Base-by-base conservation (phyloP, 2,329 filamentous ascomycete species). In the Pseudogymnoascus sp. region DNA sequence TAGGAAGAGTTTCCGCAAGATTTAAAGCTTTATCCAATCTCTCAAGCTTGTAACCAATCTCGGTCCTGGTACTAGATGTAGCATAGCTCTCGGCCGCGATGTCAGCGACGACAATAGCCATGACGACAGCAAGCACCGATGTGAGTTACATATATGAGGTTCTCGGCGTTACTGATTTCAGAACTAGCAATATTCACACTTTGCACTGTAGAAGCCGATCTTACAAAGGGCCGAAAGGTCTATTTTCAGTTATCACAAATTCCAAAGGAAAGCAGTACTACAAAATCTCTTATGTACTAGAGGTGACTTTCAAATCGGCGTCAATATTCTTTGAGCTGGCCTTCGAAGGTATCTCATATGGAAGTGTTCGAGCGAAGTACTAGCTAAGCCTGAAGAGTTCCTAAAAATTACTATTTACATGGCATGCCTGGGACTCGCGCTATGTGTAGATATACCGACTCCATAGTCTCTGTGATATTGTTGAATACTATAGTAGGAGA, bases 61-160 rank as follows among this genome's bases (percentile, higher is more conserved):
- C 15, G 2, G 37, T 21, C 37, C 37, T 40, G 10, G 37, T 17
- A 40, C 37, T 40, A 21, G 37, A 40, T 10, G 37, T 21, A 40
- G 37, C 37, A 40, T 17, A 40, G 37, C 37, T 40, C 35, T 60
- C 58, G 3, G 35, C 58, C 40, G 58, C 58, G 15, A 60, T 41
- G n/a, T 88, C 88, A 17, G 82, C 77, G n/a, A n/a, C n/a, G n/a
- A n/a, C n/a, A n/a, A n/a, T n/a, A n/a, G n/a, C n/a, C n/a, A n/a
- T 41, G 10, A 41, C 2, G 40, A 41, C 17, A 4, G 17, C 17
- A 2, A 41, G 17, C 17, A 41, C 3, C 3, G 17, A 40, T 41
- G 17, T 24, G 5, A 41, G 40, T 41, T 41, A 9, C 17, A 41
- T 11, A 4, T 8, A 41, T 24, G 10, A 41, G 40, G 17, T 41